Evolutionary conservation across 768 basidiomycete species (phyloP).

Genomic region (Russula sp.): DNA sequence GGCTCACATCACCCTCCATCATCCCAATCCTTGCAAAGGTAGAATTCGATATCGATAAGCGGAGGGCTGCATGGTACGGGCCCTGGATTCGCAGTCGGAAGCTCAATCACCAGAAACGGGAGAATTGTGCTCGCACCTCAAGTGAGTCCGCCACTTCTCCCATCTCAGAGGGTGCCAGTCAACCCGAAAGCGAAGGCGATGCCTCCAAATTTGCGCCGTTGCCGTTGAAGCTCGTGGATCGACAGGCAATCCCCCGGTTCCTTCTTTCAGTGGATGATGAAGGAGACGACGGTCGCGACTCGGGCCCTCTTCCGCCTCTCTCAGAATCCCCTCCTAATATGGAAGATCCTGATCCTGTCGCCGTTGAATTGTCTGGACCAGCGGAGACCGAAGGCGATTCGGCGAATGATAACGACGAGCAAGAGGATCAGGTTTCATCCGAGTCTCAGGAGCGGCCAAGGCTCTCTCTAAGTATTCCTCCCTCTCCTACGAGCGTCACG

Average conservation of each 20-base stretch:
- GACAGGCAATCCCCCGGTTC: conserved; percentile 38
- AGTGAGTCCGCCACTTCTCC: conserved; percentile 9
- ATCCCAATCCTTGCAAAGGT: conserved; percentile 90
- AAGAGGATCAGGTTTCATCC: conserved; percentile 36
- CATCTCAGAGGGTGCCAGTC: conserved; percentile 31
- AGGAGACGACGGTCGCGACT: conserved; percentile 28
- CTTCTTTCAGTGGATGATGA: conserved; percentile 30
- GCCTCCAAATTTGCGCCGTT: conserved; percentile 41
- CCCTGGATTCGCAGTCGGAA: conserved; percentile 71
- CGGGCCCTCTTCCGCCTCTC: conserved; percentile 15
- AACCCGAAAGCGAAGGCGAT: conserved; percentile 31
- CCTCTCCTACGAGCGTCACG: conserved; percentile 37
- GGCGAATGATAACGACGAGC: conserved; percentile 44
- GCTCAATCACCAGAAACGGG: conserved; percentile 57
- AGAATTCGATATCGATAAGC: conserved; percentile 88
- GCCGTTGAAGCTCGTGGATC: conserved; percentile 48
- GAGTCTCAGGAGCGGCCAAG: conserved; percentile 34
- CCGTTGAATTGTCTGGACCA: conserved; percentile 35
- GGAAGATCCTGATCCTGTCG: conserved; percentile 41
- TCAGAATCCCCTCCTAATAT: conserved; percentile 29
- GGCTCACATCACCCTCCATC: conserved; percentile 58
- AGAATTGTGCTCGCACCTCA: conserved; percentile 22
- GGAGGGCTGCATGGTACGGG: conserved; percentile 81
- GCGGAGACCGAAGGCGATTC: conserved; percentile 37
- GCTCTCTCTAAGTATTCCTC: conserved; percentile 43